Evolutionary conservation across 176 grass and related monocot species (phyloP).

Genomic region (Aegilops longissima): DNA sequence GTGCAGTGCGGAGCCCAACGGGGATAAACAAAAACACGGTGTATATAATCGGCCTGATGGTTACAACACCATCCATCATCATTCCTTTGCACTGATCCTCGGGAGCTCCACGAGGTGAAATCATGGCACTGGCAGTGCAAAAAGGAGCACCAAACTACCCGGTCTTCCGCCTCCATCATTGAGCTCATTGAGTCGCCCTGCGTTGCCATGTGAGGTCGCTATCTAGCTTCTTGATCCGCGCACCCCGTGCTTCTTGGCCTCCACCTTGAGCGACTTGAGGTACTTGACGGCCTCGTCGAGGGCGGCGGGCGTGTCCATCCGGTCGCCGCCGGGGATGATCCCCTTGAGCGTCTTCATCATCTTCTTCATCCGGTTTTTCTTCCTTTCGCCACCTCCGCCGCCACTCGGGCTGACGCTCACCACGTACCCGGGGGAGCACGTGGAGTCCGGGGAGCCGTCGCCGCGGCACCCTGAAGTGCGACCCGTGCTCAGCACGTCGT

Average conservation of each 20-base stretch:
- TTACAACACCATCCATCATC: conserved; percentile 31
- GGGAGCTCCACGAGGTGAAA: conserved; percentile 17
- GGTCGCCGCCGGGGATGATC: conserved; percentile 68
- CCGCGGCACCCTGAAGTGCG: conserved; percentile 55
- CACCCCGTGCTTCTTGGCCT: conserved; percentile 59
- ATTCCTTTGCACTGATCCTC: background rate
- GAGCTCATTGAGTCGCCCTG: background rate
- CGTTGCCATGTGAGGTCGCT: background rate
- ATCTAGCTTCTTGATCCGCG: conserved; percentile 20
- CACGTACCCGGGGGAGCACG: conserved; percentile 65
- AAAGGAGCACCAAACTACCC: conserved; percentile 20
- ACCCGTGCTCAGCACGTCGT: conserved; percentile 83
- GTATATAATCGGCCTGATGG: conserved; percentile 44
- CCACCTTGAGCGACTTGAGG: conserved; percentile 75
- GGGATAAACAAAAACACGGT: conserved; percentile 28
- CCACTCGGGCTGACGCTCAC: conserved; percentile 2
- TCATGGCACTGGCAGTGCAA: conserved; percentile 30
- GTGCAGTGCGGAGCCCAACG: background rate
- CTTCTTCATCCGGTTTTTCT: conserved; percentile 79
- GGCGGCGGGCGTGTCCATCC: conserved; percentile 71
- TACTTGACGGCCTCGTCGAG: conserved; percentile 73
- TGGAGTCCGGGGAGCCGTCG: conserved; percentile 61
- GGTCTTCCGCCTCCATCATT: conserved; percentile 7
- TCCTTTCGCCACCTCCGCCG: conserved; percentile 19
- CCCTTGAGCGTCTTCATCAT: conserved; percentile 82